Evolutionary conservation across 1,284 basidiomycete genomes (phyloP).

Genomic region (Sporisorium reilianum): DNA sequence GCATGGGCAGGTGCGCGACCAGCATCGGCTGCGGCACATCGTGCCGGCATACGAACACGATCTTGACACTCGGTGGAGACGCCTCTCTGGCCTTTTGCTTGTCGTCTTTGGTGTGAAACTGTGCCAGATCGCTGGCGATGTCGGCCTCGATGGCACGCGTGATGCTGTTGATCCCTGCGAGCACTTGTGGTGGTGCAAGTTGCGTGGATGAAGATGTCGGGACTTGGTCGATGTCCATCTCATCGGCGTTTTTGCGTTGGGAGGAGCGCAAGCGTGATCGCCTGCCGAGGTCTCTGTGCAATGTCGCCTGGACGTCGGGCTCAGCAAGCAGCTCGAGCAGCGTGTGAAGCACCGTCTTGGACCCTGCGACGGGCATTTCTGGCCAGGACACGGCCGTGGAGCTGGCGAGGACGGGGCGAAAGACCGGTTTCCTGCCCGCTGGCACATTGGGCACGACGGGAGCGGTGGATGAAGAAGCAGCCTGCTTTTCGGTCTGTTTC

Average conservation of each 20-base stretch:
- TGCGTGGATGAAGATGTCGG: not conserved
- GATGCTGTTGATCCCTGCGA: conserved; percentile 48
- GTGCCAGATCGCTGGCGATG: conserved; percentile 19
- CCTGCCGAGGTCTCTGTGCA: conserved; percentile 25
- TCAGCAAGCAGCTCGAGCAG: conserved; percentile 37
- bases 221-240: conserved; percentile 11
- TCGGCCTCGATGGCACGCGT: conserved; percentile 36
- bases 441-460: conserved; percentile 17
- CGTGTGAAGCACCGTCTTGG: conserved; percentile 48
- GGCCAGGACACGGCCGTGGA: conserved; percentile 50
- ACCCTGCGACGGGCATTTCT: conserved; percentile 41
- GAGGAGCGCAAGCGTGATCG: conserved; percentile 3
- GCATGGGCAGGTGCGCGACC: conserved; percentile 45
- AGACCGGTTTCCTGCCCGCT: conserved; percentile 37
- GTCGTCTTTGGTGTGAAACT: not conserved
- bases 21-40: conserved; percentile 33
- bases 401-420: conserved; percentile 47
- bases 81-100: conserved; percentile 18
- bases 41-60: conserved; percentile 50
- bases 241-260: not conserved
- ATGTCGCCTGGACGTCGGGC: conserved; percentile 11
- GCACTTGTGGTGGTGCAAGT: conserved; percentile 12
- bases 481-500: not conserved
- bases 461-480: not conserved
- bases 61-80: conserved; percentile 6